Evolutionary conservation across 2,329 filamentous ascomycete species (phyloP), one percentile per base, ranked within the genome.

Genomic region (Sclerotinia glacialis): DNA sequence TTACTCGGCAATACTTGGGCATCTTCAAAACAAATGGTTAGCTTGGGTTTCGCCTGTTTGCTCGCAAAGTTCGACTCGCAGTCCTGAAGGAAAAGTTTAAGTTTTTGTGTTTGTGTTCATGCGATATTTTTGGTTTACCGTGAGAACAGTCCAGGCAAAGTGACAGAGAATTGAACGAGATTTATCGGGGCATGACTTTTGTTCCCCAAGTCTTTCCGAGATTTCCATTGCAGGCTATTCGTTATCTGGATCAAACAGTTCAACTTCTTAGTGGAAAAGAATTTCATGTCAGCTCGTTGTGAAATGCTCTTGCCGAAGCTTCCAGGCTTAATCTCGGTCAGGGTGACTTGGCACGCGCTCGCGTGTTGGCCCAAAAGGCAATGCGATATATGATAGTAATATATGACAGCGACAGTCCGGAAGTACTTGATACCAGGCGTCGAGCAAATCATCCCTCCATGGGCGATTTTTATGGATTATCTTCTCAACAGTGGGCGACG

Each of bases 11-110:
- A 37, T 14, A 54, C 21, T 37, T 54, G 2, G 52, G 52, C 6
- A 37, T 54, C 9, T 54, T 34, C 52, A 54, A n/a, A n/a, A 37
- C 52, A 14, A 54, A 37, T n/a, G 52, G 18, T 54, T 54, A 54
- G 4, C 52, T 54, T 34, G 28, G 28, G 37, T 54, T 31, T 4
- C 28, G 28, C 52, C 1, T 9, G 7, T 54, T 5, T 18, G 2
- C 52, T 54, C 28, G 11, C 31, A 2, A n/a, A 34, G 3, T 54
- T 54, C 52, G 28, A 54, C 28, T 21, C 7, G 1, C 2, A 12
- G 5, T 54, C 0, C 52, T 54, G 5, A 31, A 54, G 34, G 52
- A 54, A 3, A 54, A 37, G 3, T 54, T 37, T 16, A 37, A 16
- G 14, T 54, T 54, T 53, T 54, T 37, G 5, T 54, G 52, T 53